Percentiles rank a stretch among this genome's conserved stretches.
Evolutionary conservation across 2,329 filamentous ascomycete species (phyloP).

Genomic region (Penicillium sp.): DNA sequence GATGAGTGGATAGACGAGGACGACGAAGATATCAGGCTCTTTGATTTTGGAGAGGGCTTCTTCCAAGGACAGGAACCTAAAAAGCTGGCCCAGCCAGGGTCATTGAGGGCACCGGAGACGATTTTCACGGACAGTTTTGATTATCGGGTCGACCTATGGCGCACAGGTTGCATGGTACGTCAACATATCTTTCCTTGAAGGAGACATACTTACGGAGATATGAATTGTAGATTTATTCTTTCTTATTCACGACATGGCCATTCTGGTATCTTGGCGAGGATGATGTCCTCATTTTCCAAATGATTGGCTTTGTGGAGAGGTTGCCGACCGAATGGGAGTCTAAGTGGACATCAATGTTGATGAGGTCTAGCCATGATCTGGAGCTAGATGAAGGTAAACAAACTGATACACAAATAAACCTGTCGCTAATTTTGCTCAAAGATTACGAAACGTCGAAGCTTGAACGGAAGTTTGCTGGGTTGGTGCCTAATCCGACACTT

Average conservation of each 20-base stretch:
- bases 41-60: conserved; percentile 28
- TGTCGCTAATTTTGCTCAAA: conserved; percentile 10
- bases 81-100: conserved; percentile 23
- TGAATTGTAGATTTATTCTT: conserved; percentile 20
- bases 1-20: conserved; percentile 27
- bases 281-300: conserved; percentile 18
- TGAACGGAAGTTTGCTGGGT: conserved; percentile 15
- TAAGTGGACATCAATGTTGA: conserved; percentile 16
- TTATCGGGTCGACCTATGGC: conserved; percentile 36
- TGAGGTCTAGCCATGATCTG: conserved; percentile 2
- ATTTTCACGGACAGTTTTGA: conserved; percentile 33
- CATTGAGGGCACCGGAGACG: conserved; percentile 31
- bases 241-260: conserved; percentile 17
- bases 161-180: conserved; percentile 25
- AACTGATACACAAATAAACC: neutral
- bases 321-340: conserved; percentile 22
- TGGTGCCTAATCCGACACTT: conserved; percentile 13
- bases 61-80: conserved; percentile 20
- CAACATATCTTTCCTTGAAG: neutral
- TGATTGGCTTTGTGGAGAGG: conserved; percentile 23
- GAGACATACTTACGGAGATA: neutral
- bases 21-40: conserved; percentile 24
- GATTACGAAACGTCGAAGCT: conserved; percentile 9
- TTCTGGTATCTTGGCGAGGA: conserved; percentile 20
- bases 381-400: conserved; percentile 3